Evolutionary conservation across 345 rosid genomes (phyloP), one percentile per base, ranked within the genome.

Genomic region (Barbarea vulgaris): DNA sequence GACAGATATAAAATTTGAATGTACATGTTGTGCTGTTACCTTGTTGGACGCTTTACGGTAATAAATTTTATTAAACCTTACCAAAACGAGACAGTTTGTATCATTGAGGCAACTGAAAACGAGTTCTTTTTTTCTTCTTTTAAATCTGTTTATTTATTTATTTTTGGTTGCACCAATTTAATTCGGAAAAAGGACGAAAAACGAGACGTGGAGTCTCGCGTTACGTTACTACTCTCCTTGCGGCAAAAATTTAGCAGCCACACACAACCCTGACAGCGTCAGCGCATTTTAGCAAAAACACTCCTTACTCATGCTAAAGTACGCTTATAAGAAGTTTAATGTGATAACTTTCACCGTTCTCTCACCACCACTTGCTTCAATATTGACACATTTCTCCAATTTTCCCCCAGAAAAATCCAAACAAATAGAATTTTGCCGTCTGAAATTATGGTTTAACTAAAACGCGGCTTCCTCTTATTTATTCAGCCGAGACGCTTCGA

Each of bases 191-290:
- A 28, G 18, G 34, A 22, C 37, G 18, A 54, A 28, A 47, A 52
- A 68, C 30, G 75, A 76, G 80, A 76, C 80, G 75, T 76, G 75
- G 75, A 62, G 70, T 69, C 11, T 54, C 65, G 58, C 70, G 72
- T 56, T 70, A 70, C 80, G 72, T 64, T 64, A 70, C 27, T 59
- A 64, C 39, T 47, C 60, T 70, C 53, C 17, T 53, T 53, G 67
- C 71, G 44, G 61, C 80, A 70, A 46, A 46, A n/a, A 56, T 9
- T 6, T 77, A 37, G 28, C 52, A 64, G 41, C 81, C 81, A 77
- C 81, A 77, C 59, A 64, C 61, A 36, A 27, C 18, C 15, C 1
- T 36, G 19, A 41, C 9, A 47, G 28, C 0, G 1, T 2, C 0
- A 1, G 77, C 58, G 77, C 30, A 71, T 3, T 30, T 56, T 69